Percentiles rank a stretch among this genome's conserved stretches.
These are phyloP conservation scores for Phytophthora pinifolia DNA, from an alignment of 352 stramenopile genomes.

Conservation along the genomic window DNA sequence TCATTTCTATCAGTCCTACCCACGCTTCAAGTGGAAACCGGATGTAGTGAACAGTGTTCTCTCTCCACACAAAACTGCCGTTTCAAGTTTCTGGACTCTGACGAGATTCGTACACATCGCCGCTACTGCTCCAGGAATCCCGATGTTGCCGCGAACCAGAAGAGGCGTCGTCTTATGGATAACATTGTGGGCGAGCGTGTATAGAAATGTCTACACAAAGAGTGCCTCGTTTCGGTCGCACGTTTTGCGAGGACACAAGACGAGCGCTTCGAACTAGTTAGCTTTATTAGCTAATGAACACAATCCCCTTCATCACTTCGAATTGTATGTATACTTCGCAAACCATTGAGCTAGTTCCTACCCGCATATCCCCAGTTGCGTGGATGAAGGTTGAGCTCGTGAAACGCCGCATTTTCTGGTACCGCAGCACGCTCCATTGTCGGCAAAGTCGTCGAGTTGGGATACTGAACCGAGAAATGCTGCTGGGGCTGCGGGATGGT, in stretches of 20 bases:
- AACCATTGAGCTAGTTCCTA: no score
- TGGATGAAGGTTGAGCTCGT: no score
- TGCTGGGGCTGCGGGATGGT: neutral
- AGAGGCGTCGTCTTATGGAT: neutral
- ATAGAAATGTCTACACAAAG: neutral
- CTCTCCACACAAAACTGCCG: neutral
- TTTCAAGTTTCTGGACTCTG: neutral
- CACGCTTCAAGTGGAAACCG: constrained; percentile 3
- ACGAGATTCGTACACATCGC: neutral
- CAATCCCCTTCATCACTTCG: no score
- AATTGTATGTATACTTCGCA: no score
- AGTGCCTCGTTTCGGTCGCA: neutral
- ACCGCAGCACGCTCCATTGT: neutral
- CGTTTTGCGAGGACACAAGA: neutral
- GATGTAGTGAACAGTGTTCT: constrained; percentile 4
- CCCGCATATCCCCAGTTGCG: no score
- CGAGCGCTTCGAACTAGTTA: neutral
- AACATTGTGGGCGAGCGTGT: neutral
- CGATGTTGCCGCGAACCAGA: neutral
- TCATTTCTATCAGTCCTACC: constrained; percentile 8
- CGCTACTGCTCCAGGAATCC: constrained; percentile 4
- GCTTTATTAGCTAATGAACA: neutral
- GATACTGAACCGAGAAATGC: neutral
- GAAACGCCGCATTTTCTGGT: no score
- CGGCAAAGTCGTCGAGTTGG: neutral